Evolutionary conservation across 768 basidiomycete genomes (phyloP).

Genomic region (Boletus tomentosulus): DNA sequence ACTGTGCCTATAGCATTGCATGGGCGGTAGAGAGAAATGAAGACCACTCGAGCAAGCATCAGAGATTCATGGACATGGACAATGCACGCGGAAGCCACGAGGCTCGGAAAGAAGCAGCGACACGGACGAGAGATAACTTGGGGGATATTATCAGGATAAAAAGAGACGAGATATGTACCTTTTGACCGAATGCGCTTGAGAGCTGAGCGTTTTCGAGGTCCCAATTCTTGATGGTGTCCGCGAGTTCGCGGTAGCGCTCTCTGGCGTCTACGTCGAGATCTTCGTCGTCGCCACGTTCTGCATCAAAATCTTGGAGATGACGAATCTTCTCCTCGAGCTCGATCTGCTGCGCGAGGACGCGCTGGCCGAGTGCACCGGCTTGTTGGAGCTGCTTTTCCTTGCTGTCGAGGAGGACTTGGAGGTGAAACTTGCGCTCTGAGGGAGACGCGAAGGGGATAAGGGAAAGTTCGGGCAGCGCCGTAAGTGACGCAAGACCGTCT

Average conservation of each 20-base stretch:
- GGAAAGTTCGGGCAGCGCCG: conserved; percentile 42
- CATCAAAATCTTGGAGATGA: conserved; percentile 70
- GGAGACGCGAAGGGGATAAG: conserved; percentile 42
- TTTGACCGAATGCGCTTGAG: conserved; percentile 60
- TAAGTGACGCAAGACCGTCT: conserved; percentile 32
- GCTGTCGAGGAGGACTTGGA: conserved; percentile 71
- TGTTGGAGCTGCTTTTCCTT: conserved; percentile 93
- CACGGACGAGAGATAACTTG: conserved; percentile 7
- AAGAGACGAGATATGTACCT: conserved; percentile 42
- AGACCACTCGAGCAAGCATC: background rate
- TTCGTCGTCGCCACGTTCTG: conserved; percentile 59
- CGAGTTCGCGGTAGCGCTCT: conserved; percentile 71
- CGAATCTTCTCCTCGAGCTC: conserved; percentile 87
- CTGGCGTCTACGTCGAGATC: conserved; percentile 64
- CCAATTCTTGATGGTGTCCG: conserved; percentile 72
- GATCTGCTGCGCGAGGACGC: conserved; percentile 89
- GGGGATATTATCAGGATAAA: background rate
- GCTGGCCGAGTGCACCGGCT: conserved; percentile 89
- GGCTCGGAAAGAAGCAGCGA: conserved; percentile 10
- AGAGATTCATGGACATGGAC: background rate
- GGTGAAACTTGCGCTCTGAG: conserved; percentile 57
- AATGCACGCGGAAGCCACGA: conserved; percentile 13
- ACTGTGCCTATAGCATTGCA: too few relatives aligned
- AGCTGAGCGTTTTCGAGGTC: conserved; percentile 75
- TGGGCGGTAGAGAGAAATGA: background rate